These are phyloP conservation scores for Isatis tinctoria DNA, from an alignment of 345 rosid species.

Conservation along the genomic window DNA sequence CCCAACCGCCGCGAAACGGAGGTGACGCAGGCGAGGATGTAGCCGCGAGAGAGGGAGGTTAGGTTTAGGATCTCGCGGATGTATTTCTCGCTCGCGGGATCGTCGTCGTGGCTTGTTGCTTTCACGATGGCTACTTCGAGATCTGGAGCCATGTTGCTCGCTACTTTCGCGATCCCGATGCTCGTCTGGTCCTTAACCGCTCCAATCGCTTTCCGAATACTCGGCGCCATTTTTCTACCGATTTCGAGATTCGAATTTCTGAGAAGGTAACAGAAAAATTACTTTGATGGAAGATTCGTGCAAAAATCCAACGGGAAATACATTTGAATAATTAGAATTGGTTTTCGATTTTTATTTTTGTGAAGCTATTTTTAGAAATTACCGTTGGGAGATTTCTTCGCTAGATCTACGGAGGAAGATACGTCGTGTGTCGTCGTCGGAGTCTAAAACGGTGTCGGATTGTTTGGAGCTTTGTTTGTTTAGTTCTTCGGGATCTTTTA, in stretches of 20 bases:
- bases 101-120: conserved; percentile 91
- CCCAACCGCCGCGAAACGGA: conserved; percentile 65
- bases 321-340: not conserved
- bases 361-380: conserved; percentile 12
- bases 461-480: not conserved
- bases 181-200: conserved; percentile 97
- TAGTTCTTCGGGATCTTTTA: not conserved
- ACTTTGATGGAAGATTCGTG: too few relatives aligned
- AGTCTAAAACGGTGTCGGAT: not conserved
- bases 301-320: not conserved
- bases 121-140: conserved; percentile 91
- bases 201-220: conserved; percentile 91
- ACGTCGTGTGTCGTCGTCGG: conserved; percentile 2
- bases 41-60: conserved; percentile 60
- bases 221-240: conserved; percentile 53
- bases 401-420: conserved; percentile 5
- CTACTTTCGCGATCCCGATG: conserved; percentile 85
- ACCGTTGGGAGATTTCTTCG: conserved; percentile 19
- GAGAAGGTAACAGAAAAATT: not conserved
- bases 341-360: not conserved
- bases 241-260: not conserved
- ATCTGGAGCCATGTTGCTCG: conserved; percentile 91
- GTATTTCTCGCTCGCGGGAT: conserved; percentile 82
- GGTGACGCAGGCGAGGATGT: conserved; percentile 67
- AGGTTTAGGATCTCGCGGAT: conserved; percentile 58